Conservation (phyloP, 2,329 filamentous ascomycete genomes). For the Teratosphaeria gauchensis region DNA sequence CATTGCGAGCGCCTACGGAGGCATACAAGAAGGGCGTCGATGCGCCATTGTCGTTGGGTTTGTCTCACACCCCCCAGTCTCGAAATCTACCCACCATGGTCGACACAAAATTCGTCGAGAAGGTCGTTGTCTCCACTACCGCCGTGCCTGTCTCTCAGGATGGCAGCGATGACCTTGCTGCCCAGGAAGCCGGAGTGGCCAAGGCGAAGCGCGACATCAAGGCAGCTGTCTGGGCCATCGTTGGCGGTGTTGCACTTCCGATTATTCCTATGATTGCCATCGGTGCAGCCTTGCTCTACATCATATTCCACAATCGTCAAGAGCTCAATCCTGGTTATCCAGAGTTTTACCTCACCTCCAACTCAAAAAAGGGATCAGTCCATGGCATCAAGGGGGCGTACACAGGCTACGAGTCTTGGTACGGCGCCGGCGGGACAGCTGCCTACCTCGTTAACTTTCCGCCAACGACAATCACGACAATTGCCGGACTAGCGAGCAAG, state of each 20-base stretch:
- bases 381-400: not conserved
- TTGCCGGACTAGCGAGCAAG: slow-evolving; percentile 3
- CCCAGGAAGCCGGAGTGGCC: slow-evolving; percentile 1
- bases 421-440: not conserved
- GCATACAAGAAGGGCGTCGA: not conserved
- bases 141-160: not conserved
- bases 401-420: not conserved
- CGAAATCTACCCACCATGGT: not conserved
- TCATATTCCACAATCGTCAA: not conserved
- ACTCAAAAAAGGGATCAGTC: not conserved
- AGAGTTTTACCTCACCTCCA: not conserved
- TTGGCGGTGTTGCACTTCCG: not conserved
- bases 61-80: not conserved
- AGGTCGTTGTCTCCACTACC: not conserved
- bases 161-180: not conserved
- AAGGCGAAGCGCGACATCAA: not conserved
- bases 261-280: not conserved
- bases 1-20: not conserved
- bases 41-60: not conserved
- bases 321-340: not conserved
- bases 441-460: not conserved
- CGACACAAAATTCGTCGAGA: not conserved
- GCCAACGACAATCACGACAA: slow-evolving; percentile 3
- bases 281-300: not conserved
- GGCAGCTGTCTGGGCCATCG: slow-evolving; percentile 1